A percentile compares a stretch with the other conserved stretches of the same genome.
Evolutionary conservation across 805 yeast genomes (phyloP).

Genomic region (Pichia gijzeniarum): DNA sequence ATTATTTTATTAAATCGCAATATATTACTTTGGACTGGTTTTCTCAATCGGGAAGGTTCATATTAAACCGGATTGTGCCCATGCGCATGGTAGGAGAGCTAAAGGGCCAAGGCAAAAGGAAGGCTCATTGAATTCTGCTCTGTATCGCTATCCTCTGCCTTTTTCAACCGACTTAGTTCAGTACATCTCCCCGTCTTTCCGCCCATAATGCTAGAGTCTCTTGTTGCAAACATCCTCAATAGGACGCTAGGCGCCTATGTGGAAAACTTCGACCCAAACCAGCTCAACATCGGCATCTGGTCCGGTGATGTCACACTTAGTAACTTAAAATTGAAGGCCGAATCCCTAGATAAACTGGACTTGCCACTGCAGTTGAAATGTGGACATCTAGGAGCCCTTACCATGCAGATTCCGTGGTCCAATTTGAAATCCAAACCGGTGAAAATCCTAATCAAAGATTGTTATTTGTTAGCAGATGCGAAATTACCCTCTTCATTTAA

Average conservation of each 20-base stretch:
- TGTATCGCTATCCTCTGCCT: too few relatives aligned
- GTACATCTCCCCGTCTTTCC: too few relatives aligned
- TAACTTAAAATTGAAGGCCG: slow-evolving; percentile 74
- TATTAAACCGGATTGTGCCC: too few relatives aligned
- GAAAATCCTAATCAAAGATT: slow-evolving; percentile 78
- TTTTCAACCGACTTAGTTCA: too few relatives aligned
- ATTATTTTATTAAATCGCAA: too few relatives aligned
- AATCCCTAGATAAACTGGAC: slow-evolving; percentile 79
- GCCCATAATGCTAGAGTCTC: slow-evolving; percentile 56
- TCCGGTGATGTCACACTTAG: slow-evolving; percentile 89
- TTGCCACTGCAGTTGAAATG: slow-evolving; percentile 82
- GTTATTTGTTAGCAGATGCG: slow-evolving; percentile 76
- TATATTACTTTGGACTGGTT: too few relatives aligned
- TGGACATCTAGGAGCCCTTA: slow-evolving; percentile 85
- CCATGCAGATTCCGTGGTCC: slow-evolving; percentile 95
- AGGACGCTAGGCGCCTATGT: slow-evolving; percentile 67
- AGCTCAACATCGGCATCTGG: slow-evolving; percentile 94
- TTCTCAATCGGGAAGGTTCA: too few relatives aligned
- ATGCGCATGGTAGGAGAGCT: too few relatives aligned
- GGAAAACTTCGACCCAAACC: slow-evolving; percentile 93
- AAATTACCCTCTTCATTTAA: slow-evolving; percentile 50
- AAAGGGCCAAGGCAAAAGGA: too few relatives aligned
- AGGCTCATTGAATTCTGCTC: too few relatives aligned
- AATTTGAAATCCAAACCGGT: slow-evolving; percentile 91
- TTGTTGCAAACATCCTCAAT: slow-evolving; percentile 58